phyloP scores from a whole-genome alignment of 1,284 basidiomycete genomes.

The Trichosporon coremiiforme region DNA sequence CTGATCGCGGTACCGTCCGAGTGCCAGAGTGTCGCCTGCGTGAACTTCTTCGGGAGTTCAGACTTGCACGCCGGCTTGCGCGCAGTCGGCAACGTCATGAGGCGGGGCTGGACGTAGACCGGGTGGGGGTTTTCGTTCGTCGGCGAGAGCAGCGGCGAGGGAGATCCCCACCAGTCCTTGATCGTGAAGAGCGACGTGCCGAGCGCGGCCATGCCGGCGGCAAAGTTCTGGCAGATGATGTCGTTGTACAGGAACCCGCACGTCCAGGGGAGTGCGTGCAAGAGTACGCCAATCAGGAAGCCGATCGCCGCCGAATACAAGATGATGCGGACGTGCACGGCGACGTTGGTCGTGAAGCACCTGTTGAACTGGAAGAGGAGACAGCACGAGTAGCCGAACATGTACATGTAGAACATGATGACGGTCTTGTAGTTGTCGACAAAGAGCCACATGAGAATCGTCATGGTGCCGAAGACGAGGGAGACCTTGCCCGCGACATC shows the following conservation, averaged over 20 bases:
- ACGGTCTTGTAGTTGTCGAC: constrained; percentile 20
- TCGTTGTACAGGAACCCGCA: constrained; percentile 25
- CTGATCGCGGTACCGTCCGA: constrained; percentile 18
- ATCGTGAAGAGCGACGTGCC: constrained; percentile 20
- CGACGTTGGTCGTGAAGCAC: constrained; percentile 27
- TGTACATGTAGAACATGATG: constrained; percentile 26
- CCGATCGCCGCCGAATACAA: constrained; percentile 17
- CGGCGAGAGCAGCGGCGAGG: not conserved
- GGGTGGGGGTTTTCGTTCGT: constrained; percentile 3
- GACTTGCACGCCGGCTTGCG: not conserved
- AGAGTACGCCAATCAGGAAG: constrained; percentile 17
- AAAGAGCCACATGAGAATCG: constrained; percentile 26
- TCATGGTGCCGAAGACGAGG: constrained; percentile 24
- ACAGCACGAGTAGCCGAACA: constrained; percentile 26
- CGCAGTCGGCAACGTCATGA: constrained; percentile 2
- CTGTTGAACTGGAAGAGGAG: constrained; percentile 29
- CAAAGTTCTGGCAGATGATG: constrained; percentile 19
- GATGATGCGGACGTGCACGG: constrained; percentile 24
- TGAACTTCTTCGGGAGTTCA: constrained; percentile 19
- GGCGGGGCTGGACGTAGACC: constrained; percentile 18
- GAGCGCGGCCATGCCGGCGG: constrained; percentile 16
- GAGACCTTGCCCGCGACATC: constrained; percentile 23
- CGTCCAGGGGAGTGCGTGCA: constrained; percentile 24
- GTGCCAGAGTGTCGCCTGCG: not conserved
- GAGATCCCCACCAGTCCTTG: constrained; percentile 18